Evolutionary conservation across 306 rosid genomes (phyloP).

Genomic region (Fagus sylvatica): DNA sequence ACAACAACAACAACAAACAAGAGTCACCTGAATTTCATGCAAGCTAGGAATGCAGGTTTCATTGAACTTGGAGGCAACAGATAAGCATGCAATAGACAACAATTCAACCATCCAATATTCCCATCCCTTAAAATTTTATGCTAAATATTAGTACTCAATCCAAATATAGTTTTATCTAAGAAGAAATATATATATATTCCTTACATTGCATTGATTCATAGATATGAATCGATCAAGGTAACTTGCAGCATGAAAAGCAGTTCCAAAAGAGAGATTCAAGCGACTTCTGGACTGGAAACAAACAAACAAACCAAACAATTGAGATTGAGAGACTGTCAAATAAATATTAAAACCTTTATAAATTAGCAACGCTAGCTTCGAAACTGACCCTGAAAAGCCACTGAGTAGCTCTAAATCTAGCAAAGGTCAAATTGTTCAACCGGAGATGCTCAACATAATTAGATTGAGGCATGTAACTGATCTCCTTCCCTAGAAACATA

Average conservation of each 20-base stretch:
- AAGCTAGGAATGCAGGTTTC: constrained; percentile 38
- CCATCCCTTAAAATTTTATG: constrained; percentile 35
- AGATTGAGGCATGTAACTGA: constrained; percentile 30
- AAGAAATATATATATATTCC: not conserved
- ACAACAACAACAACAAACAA: not conserved
- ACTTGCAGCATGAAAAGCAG: constrained; percentile 52
- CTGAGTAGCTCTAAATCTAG: constrained; percentile 44
- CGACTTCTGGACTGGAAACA: constrained; percentile 48
- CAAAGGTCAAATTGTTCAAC: constrained; percentile 26
- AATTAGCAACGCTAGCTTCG: no score
- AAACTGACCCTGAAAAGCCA: constrained; percentile 54
- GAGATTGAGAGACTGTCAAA: not conserved
- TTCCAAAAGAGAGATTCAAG: constrained; percentile 41
- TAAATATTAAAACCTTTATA: no score
- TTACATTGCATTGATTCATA: constrained; percentile 42
- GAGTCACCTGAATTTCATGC: constrained; percentile 45
- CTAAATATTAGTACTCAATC: not conserved
- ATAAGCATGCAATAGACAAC: constrained; percentile 52
- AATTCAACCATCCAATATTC: constrained; percentile 53
- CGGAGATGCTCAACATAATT: constrained; percentile 26
- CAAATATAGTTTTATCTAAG: not conserved
- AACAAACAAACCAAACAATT: not conserved
- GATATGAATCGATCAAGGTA: constrained; percentile 57
- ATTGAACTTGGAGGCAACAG: constrained; percentile 54
- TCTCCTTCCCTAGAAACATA: constrained; percentile 44